Evolutionary conservation across 2,329 filamentous ascomycete species (phyloP).

Genomic region (Blastomyces gilchristii): DNA sequence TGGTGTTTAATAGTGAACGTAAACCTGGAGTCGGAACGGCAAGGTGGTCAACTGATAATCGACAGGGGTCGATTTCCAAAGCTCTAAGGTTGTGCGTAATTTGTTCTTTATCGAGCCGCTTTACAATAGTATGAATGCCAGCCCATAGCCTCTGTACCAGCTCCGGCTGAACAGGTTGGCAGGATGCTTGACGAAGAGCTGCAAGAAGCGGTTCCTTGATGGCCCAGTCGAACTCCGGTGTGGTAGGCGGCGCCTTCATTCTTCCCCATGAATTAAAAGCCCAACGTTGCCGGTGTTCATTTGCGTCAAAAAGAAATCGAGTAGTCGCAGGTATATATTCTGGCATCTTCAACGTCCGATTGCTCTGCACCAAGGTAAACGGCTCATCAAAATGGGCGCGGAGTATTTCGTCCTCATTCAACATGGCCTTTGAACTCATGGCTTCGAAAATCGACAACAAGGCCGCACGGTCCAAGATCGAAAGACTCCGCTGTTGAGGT

Average conservation of each 20-base stretch:
- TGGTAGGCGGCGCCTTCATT: slow-evolving; percentile 53
- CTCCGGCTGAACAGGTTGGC: slow-evolving; percentile 41
- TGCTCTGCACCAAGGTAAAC: slow-evolving; percentile 69
- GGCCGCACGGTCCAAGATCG: slow-evolving; percentile 46
- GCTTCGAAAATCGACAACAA: slow-evolving; percentile 80
- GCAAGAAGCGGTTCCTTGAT: slow-evolving; percentile 62
- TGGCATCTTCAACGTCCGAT: slow-evolving; percentile 65
- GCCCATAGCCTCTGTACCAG: slow-evolving; percentile 68
- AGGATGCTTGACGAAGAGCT: slow-evolving; percentile 54
- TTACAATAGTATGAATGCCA: slow-evolving; percentile 63
- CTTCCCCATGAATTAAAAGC: slow-evolving; percentile 59
- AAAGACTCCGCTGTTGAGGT: slow-evolving; percentile 41
- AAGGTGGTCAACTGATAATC: slow-evolving; percentile 56
- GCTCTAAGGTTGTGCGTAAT: slow-evolving; percentile 69
- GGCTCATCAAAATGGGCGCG: slow-evolving; percentile 63
- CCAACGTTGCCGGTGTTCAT: slow-evolving; percentile 55
- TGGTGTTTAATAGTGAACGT: slow-evolving; percentile 57
- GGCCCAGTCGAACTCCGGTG: slow-evolving; percentile 76
- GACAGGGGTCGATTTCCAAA: slow-evolving; percentile 61
- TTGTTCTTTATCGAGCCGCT: slow-evolving; percentile 59
- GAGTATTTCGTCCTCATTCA: slow-evolving; percentile 48
- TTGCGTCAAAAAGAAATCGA: slow-evolving; percentile 68
- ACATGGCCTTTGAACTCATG: slow-evolving; percentile 70
- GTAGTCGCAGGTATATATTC: slow-evolving; percentile 72
- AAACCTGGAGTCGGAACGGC: slow-evolving; percentile 52